A percentile compares a stretch with the other conserved stretches of the same genome.
phyloP scores from a whole-genome alignment of 2,329 filamentous ascomycete species.

The Talaromyces sp. region DNA sequence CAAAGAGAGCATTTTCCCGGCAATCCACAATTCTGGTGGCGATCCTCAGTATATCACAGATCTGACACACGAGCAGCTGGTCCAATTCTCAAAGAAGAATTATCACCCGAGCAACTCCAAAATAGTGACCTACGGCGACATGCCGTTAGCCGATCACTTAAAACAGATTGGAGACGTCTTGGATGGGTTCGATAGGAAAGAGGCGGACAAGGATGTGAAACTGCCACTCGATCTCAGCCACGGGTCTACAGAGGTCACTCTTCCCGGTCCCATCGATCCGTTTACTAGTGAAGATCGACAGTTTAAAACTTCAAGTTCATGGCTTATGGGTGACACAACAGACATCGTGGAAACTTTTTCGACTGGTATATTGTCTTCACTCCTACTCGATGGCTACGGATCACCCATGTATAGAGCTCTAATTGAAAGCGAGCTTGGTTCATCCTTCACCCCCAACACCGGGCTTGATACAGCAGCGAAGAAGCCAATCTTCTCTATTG shows the following conservation, averaged over 20 bases:
- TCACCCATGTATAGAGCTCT: slow-evolving; percentile 86
- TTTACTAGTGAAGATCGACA: slow-evolving; percentile 81
- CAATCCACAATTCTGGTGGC: slow-evolving; percentile 92
- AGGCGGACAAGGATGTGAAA: slow-evolving; percentile 68
- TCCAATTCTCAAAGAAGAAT: slow-evolving; percentile 81
- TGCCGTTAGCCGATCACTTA: slow-evolving; percentile 77
- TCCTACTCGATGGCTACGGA: slow-evolving; percentile 90
- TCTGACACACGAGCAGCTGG: slow-evolving; percentile 83
- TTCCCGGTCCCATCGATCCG: slow-evolving; percentile 79
- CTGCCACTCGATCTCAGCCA: slow-evolving; percentile 64
- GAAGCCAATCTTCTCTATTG: slow-evolving; percentile 80
- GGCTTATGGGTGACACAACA: slow-evolving; percentile 78
- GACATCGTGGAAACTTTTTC: slow-evolving; percentile 87
- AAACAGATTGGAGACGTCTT: slow-evolving; percentile 72
- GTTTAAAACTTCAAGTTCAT: slow-evolving; percentile 88
- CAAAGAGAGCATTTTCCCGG: slow-evolving; percentile 88
- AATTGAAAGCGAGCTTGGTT: slow-evolving; percentile 83
- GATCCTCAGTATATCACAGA: slow-evolving; percentile 96
- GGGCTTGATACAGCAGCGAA: slow-evolving; percentile 79
- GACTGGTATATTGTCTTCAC: slow-evolving; percentile 70
- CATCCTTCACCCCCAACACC: slow-evolving; percentile 91
- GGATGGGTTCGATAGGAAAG: slow-evolving; percentile 64
- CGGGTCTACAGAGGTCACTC: slow-evolving; percentile 63
- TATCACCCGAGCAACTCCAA: slow-evolving; percentile 98
- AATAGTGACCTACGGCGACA: slow-evolving; percentile 89